phyloP scores from a whole-genome alignment of 805 yeast species.

The Danielia oregonensis region DNA sequence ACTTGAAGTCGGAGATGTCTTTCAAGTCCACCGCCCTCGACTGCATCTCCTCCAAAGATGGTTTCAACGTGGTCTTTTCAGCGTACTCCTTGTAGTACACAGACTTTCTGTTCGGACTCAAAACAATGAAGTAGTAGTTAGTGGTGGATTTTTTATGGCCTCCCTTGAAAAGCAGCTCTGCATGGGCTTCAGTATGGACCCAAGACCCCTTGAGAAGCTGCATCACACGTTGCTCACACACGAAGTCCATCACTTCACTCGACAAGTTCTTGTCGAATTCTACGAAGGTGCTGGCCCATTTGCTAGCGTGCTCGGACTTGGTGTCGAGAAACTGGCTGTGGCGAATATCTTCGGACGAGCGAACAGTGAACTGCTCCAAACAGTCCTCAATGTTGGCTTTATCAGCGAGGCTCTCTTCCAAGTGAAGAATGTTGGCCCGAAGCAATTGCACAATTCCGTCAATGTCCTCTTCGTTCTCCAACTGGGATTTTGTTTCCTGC shows the following conservation, averaged over 20 bases:
- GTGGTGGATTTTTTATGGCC: conserved; percentile 13
- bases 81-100: conserved; percentile 59
- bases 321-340: conserved; percentile 47
- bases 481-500: conserved; percentile 56
- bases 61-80: conserved; percentile 43
- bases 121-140: conserved; percentile 51
- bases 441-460: conserved; percentile 48
- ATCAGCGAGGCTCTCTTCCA: conserved; percentile 25
- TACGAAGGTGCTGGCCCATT: conserved; percentile 45
- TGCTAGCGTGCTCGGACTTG: conserved; percentile 29
- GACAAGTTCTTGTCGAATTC: conserved; percentile 49
- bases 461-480: conserved; percentile 44
- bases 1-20: conserved; percentile 48
- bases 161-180: conserved; percentile 23
- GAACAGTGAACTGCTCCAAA: conserved; percentile 35
- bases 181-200: conserved; percentile 65
- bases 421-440: conserved; percentile 21
- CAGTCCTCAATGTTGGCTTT: conserved; percentile 40
- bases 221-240: conserved; percentile 69
- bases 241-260: conserved; percentile 63
- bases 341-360: conserved; percentile 50
- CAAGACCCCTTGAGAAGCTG: conserved; percentile 75
- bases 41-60: conserved; percentile 58
- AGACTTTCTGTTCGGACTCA: conserved; percentile 64
- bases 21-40: conserved; percentile 48